Base-by-base conservation (phyloP, 768 basidiomycete genomes). In the Mycena venus region DNA sequence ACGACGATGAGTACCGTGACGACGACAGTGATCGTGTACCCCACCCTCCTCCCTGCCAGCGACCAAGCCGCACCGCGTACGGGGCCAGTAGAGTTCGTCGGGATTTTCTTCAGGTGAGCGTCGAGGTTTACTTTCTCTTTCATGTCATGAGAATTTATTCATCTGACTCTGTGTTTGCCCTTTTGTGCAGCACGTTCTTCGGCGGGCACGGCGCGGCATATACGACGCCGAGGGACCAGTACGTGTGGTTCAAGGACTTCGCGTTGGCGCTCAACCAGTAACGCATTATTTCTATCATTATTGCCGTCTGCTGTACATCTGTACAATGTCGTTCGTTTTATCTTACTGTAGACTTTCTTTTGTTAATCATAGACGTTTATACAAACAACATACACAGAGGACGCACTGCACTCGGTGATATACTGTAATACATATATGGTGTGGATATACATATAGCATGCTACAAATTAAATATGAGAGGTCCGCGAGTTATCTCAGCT, bases 101-200 rank as follows among this genome's bases (percentile, higher is more conserved):
- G 91, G 0, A 82, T 96, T 25, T 96, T 96, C 83, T 96, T 96
- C 84, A 95, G 94, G 94, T 92, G 79, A n/a, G 80, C 25, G 4
- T 23, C 8, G 38, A 31, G 56, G 31, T 31, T 29, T 29, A n/a
- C 0, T 10, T 29, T 23, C 59, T 34, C 59, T 51, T 29, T 10
- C 14, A 1, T n/a, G n/a, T n/a, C n/a, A n/a, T n/a, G n/a, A n/a
- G n/a, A n/a, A n/a, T n/a, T n/a, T n/a, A n/a, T n/a, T n/a, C n/a
- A n/a, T n/a, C n/a, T n/a, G n/a, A n/a, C n/a, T n/a, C 6, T 51
- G 23, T n/a, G n/a, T 38, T 40, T 55, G 23, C 29, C n/a, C 31
- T 68, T 67, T 47, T 19, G 38, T 5, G 21, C 75, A 93, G 92
- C 75, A 93, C 93, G 9, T 94, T 94, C 83, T 95, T 95, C 77